phyloP scores from a whole-genome alignment of 2,329 filamentous ascomycete genomes.

The Davidsoniella neocaledoniae region DNA sequence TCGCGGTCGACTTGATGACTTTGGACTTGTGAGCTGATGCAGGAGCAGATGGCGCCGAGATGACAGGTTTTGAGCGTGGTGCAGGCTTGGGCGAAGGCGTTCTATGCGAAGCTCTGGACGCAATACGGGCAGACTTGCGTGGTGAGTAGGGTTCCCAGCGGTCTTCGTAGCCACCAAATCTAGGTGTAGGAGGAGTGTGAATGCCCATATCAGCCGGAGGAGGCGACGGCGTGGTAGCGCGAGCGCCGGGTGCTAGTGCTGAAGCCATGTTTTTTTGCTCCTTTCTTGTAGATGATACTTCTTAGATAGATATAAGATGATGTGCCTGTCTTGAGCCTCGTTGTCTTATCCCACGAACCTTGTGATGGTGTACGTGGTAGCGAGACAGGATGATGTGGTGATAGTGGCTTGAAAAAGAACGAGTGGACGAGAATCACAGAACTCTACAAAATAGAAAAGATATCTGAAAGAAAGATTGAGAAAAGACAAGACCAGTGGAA shows the following conservation, averaged over 20 bases:
- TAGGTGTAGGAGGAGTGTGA: slow-evolving; percentile 50
- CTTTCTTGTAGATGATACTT: too few species aligned
- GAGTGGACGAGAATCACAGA: slow-evolving; percentile 6
- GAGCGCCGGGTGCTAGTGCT: slow-evolving; percentile 4
- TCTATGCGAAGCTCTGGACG: slow-evolving; percentile 33
- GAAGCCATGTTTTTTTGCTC: slow-evolving; percentile 20
- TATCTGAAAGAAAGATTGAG: background rate
- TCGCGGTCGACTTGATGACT: slow-evolving; percentile 7
- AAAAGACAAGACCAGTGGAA: background rate
- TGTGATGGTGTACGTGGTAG: background rate
- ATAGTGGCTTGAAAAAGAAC: background rate
- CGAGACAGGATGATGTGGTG: background rate
- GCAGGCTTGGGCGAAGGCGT: slow-evolving; percentile 35
- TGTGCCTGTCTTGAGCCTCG: too few species aligned
- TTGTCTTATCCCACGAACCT: too few species aligned
- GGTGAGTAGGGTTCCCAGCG: slow-evolving; percentile 57
- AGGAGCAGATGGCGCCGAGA: slow-evolving; percentile 13
- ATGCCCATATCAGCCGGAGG: slow-evolving; percentile 26
- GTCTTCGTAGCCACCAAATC: slow-evolving; percentile 36
- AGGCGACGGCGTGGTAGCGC: slow-evolving; percentile 41
- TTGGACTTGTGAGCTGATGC: slow-evolving; percentile 7
- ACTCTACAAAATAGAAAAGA: background rate
- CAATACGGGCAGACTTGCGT: slow-evolving; percentile 50
- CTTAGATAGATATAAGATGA: too few species aligned
- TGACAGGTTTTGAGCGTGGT: slow-evolving; percentile 16